These are phyloP conservation scores for Dipteronia dyeriana DNA, from an alignment of 345 rosid species.

Conservation along the genomic window DNA sequence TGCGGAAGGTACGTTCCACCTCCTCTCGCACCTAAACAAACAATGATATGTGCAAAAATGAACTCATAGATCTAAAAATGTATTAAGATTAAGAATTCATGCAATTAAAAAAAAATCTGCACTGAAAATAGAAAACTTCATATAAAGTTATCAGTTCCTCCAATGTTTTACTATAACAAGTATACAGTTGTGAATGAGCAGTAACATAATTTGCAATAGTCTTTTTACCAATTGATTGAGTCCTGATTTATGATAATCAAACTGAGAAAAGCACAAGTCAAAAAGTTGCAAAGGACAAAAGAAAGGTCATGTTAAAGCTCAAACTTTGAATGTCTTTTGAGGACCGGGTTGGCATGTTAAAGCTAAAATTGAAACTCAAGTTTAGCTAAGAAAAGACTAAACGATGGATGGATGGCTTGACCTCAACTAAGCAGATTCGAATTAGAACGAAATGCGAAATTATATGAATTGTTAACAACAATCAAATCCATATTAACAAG, in stretches of 20 bases:
- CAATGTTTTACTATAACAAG: not conserved
- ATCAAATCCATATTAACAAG: not conserved
- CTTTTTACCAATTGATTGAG: not conserved
- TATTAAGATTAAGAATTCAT: not conserved
- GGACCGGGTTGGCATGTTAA: not conserved
- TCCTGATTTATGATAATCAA: not conserved
- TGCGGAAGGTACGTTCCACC: conserved; percentile 25
- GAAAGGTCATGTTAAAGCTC: not conserved
- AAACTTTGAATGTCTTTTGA: not conserved
- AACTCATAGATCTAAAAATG: not conserved
- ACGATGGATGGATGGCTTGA: not conserved
- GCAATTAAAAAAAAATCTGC: not conserved
- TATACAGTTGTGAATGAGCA: no score
- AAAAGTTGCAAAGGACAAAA: not conserved
- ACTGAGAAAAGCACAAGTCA: not conserved
- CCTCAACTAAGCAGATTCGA: not conserved
- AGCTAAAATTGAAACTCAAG: not conserved
- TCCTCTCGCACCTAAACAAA: conserved; percentile 52
- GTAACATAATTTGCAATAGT: not conserved
- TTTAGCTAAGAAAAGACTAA: not conserved
- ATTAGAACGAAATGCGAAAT: not conserved
- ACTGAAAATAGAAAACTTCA: not conserved
- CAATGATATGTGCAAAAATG: not conserved
- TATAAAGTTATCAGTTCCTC: not conserved
- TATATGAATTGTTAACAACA: not conserved